phyloP scores from a whole-genome alignment of 768 basidiomycete genomes.

The Russula sp. region DNA sequence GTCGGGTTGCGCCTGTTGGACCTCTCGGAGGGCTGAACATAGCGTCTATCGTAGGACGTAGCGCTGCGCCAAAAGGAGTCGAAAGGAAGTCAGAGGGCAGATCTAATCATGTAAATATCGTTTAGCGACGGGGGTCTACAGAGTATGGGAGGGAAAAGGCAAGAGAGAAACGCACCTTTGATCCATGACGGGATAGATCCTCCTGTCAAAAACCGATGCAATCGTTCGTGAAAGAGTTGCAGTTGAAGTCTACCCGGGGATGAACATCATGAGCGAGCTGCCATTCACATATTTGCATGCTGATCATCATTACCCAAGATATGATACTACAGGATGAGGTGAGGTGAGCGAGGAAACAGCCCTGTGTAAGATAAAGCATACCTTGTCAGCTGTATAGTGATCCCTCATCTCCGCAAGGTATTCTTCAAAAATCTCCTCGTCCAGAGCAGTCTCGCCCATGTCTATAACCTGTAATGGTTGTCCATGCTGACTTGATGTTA shows the following conservation, averaged over 20 bases:
- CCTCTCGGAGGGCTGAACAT: conserved; percentile 57
- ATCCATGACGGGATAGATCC: conserved; percentile 77
- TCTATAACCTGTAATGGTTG: conserved; percentile 64
- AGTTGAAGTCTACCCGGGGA: conserved; percentile 73
- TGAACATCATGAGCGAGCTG: neutral
- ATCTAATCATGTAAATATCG: conserved; percentile 41
- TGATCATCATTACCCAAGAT: conserved; percentile 56
- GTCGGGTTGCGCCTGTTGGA: neutral
- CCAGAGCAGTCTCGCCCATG: conserved; percentile 77
- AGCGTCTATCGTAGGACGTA: conserved; percentile 87
- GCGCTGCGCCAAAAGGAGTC: conserved; percentile 80
- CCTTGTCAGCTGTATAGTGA: conserved; percentile 89
- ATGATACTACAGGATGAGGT: conserved; percentile 60
- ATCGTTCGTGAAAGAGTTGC: conserved; percentile 92
- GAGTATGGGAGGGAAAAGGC: neutral
- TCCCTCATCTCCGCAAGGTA: conserved; percentile 72
- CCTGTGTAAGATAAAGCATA: conserved; percentile 37
- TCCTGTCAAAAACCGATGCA: conserved; percentile 81
- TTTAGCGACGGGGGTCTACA: neutral
- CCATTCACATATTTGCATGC: neutral
- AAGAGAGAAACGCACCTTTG: conserved; percentile 50
- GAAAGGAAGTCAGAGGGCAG: conserved; percentile 82
- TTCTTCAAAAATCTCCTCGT: conserved; percentile 81
- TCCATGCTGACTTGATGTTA: conserved; percentile 55
- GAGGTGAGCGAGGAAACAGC: neutral